Evolutionary conservation across 306 rosid genomes (phyloP), one percentile per base, ranked within the genome.

Genomic region (Alnus rubra): DNA sequence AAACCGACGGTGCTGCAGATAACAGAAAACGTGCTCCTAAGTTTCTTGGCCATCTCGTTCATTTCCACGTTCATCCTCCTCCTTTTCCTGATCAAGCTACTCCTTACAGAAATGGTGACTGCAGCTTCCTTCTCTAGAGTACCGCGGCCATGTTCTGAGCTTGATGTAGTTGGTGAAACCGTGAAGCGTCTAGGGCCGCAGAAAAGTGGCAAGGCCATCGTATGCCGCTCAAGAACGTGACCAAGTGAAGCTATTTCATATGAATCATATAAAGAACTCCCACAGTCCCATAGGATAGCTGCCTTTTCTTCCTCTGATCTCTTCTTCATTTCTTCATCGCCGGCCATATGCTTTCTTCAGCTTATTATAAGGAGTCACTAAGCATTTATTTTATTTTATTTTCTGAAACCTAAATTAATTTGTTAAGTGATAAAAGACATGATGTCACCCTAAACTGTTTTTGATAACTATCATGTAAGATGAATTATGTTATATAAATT

Each of bases 261-360:
- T 2, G 79, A 65, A 78, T 82, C 76, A 69, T 82, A 82, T 42
- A 78, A 73, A 11, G 73, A 72, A 58, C 85, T 78, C 71, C 79
- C 82, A 74, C 74, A 82, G 58, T 82, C 79, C 86, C 86, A 78
- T 23, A 74, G 28, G 59, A 11, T 64, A 19, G 31, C 28, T 51
- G 44, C 73, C 3, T 2, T 56, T 71, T 62, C 69, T 31, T 62
- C 69, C 39, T 77, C 73, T 70, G 28, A 23, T 23, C 45, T 60
- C 33, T 76, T 71, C 74, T 76, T 81, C 81, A 33, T 71, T 15
- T 65, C 14, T 68, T 56, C 74, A 67, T 39, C 13, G 8, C 42
- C 44, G 5, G 39, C 39, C 44, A 39, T 39, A 42, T 42, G 7
- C 45, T 42, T 42, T 42, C 7, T 42, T 73, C 55, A 28, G 14